Evolutionary conservation across 345 rosid genomes (phyloP).

Genomic region (Zanthoxylum bungeanum): DNA sequence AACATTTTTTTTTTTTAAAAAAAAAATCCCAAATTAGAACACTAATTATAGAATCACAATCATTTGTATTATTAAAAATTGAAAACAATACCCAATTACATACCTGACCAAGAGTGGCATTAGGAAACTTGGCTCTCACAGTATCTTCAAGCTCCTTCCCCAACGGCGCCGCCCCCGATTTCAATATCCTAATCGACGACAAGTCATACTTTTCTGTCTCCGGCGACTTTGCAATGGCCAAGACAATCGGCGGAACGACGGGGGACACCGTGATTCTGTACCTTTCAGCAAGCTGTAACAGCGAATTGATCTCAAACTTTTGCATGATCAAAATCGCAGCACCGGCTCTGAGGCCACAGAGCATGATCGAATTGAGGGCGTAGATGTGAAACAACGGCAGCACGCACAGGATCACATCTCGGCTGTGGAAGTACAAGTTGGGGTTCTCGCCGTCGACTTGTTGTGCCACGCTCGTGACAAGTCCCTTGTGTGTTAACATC

Average conservation of each 20-base stretch:
- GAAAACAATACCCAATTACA: neutral
- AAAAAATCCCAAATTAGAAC: too few species aligned
- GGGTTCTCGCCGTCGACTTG: conserved; percentile 97
- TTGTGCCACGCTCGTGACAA: conserved; percentile 79
- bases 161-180: conserved; percentile 88
- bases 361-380: conserved; percentile 62
- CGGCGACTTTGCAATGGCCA: conserved; percentile 61
- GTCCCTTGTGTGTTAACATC: conserved; percentile 80
- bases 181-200: conserved; percentile 60
- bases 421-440: conserved; percentile 58
- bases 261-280: conserved; percentile 73
- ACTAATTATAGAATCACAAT: too few species aligned
- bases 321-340: conserved; percentile 82
- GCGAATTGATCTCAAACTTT: conserved; percentile 56
- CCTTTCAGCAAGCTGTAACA: conserved; percentile 58
- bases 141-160: conserved; percentile 91
- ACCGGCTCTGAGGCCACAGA: conserved; percentile 77
- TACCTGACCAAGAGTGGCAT: conserved; percentile 92
- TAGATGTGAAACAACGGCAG: conserved; percentile 86
- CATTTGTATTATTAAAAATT: too few species aligned
- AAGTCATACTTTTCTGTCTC: conserved; percentile 62
- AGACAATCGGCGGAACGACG: conserved; percentile 73
- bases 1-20: too few species aligned
- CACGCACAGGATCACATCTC: conserved; percentile 72
- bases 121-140: conserved; percentile 62